Base-by-base conservation (phyloP, 208 protist species). In the Trypanosoma melophagium region DNA sequence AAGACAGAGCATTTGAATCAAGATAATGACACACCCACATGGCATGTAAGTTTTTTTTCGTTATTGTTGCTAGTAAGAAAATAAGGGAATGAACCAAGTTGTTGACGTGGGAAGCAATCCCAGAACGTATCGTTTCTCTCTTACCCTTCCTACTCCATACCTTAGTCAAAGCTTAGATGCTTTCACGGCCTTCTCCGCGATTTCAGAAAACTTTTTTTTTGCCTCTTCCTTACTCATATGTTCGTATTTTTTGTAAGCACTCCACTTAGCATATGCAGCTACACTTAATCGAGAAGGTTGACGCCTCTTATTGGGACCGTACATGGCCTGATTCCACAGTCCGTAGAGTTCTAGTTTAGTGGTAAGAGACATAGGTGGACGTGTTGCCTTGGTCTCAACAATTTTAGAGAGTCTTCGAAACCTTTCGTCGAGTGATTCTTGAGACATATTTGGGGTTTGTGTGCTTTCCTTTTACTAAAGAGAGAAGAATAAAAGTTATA, bases 331-430 rank as follows among this genome's bases (percentile, higher is more conserved):
- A 57, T 87, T 89, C 84, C 84, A 96, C 61, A 96, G 68, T 0
- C 87, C 90, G 60, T 96, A 96, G 69, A 96, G 81, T 68, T 90
- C 77, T 1, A 92, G 84, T 71, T 96, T 96, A 53, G 82, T 76
- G 25, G 66, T 25, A 21, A 92, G 70, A 40, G 67, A 84, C 76
- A 96, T 74, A 21, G 78, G 31, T 57, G 72, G 72, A 13, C 66
- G 38, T 44, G 72, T 69, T 3, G 53, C 52, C 49, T 76, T 76
- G 1, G 25, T 52, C 40, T 63, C 70, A 17, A 76, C 22, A 24
- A 69, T 42, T 40, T 69, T 69, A 40, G 70, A 51, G 19, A 76
- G 16, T 0, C 62, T 53, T 40, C 50, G 35, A 54, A 76, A 77
- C 17, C 24, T 45, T 55, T 77, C 59, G 3, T 77, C 72, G 55